These are phyloP conservation scores for Bryoerythrophyllum caledonicum DNA, from an alignment of 225 moss, liverwort and hornwort genomes.

Conservation along the genomic window DNA sequence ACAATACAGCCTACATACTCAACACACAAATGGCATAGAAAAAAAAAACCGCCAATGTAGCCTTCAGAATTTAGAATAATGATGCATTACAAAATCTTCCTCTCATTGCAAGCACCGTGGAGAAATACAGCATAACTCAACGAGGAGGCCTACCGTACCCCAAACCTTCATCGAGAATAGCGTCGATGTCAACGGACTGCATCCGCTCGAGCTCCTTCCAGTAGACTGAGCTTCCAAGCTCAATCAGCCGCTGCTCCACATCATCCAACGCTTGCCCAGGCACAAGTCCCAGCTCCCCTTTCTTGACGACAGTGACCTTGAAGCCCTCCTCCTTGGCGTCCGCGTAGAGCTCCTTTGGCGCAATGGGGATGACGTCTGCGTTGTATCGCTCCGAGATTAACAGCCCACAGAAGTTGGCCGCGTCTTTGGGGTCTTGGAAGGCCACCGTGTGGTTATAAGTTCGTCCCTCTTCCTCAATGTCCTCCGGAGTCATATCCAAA, in stretches of 20 bases:
- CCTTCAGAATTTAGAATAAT: neutral
- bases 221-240: conserved; percentile 82
- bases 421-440: conserved; percentile 91
- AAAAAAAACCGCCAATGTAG: too few species aligned
- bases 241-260: conserved; percentile 75
- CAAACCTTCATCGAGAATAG: conserved; percentile 93
- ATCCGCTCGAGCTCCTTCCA: conserved; percentile 69
- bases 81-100: neutral
- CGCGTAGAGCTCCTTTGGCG: conserved; percentile 78
- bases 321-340: conserved; percentile 83
- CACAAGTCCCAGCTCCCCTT: conserved; percentile 76
- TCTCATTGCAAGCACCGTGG: neutral
- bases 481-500: conserved; percentile 71
- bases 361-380: conserved; percentile 68
- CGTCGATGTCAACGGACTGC: conserved; percentile 74
- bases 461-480: conserved; percentile 30
- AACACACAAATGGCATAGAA: too few species aligned
- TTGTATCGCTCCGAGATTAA: conserved; percentile 57
- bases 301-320: conserved; percentile 84
- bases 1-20: too few species aligned
- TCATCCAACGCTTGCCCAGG: conserved; percentile 88
- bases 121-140: conserved; percentile 31
- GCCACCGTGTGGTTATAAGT: conserved; percentile 69
- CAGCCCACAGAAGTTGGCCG: conserved; percentile 80
- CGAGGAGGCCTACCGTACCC: conserved; percentile 67